Conservation (phyloP, 805 yeast species). For the Candida glaebosa region DNA sequence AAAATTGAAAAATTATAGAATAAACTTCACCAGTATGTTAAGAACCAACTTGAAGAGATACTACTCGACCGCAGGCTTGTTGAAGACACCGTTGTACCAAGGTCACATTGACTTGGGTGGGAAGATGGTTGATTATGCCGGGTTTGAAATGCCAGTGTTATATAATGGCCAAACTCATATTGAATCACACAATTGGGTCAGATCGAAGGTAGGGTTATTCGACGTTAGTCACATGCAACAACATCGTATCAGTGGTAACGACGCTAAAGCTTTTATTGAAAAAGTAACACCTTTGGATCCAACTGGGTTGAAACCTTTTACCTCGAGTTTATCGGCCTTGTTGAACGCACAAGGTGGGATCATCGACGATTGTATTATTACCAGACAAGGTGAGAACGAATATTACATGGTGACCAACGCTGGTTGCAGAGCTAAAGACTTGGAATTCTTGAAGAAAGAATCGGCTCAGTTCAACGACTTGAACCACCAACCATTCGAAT, state of each 20-base stretch:
- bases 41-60: constrained; percentile 15
- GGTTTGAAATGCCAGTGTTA: constrained; percentile 92
- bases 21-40: constrained; percentile 7
- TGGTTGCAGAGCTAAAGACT: constrained; percentile 84
- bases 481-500: constrained; percentile 50
- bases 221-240: constrained; percentile 98
- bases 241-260: constrained; percentile 71
- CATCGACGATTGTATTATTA: constrained; percentile 88
- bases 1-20: neutral
- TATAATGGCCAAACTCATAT: constrained; percentile 84
- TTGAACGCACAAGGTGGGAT: constrained; percentile 75
- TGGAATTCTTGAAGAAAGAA: constrained; percentile 57
- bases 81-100: constrained; percentile 77
- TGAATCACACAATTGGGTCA: constrained; percentile 93
- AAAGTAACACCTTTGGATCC: constrained; percentile 88
- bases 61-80: constrained; percentile 28
- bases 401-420: constrained; percentile 95
- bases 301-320: constrained; percentile 48
- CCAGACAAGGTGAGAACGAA: constrained; percentile 72
- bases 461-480: constrained; percentile 37
- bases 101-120: constrained; percentile 78
- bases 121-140: constrained; percentile 94
- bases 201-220: constrained; percentile 82
- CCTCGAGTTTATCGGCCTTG: constrained; percentile 74
- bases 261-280: constrained; percentile 65